A percentile compares a stretch with the other conserved stretches of the same genome.
Evolutionary conservation across 441 rosid species (phyloP).

Genomic region (Cnidoscolus chayamansa): DNA sequence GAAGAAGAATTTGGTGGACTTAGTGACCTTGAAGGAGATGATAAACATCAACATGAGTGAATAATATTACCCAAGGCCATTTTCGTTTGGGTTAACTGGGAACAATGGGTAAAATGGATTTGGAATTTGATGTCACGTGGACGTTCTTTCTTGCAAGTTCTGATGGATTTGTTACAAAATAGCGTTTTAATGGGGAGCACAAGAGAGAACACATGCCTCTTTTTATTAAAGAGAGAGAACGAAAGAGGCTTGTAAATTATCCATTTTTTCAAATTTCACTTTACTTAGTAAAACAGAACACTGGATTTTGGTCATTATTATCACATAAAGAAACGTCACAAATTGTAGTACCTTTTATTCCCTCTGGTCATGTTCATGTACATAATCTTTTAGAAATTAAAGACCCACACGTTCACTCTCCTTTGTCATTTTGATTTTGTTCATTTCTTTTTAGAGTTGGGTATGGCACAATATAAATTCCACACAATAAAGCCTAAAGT

Average conservation of each 20-base stretch:
- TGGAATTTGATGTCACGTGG: background rate
- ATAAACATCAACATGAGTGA: slow-evolving; percentile 62
- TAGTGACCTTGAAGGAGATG: slow-evolving; percentile 50
- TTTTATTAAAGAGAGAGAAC: background rate
- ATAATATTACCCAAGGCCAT: slow-evolving; percentile 21
- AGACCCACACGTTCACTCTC: too few relatives aligned
- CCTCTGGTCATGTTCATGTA: too few relatives aligned
- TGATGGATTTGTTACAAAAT: background rate
- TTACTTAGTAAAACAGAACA: background rate
- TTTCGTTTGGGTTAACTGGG: background rate
- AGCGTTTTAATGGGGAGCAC: background rate
- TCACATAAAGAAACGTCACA: background rate
- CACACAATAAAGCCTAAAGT: too few relatives aligned
- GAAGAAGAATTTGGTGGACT: slow-evolving; percentile 34
- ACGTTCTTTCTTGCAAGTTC: background rate
- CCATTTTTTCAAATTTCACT: background rate
- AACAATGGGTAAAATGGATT: background rate
- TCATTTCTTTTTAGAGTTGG: too few relatives aligned
- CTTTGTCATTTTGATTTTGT: too few relatives aligned
- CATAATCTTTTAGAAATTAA: too few relatives aligned
- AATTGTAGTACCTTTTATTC: too few relatives aligned
- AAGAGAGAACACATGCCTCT: background rate
- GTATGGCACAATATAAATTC: too few relatives aligned
- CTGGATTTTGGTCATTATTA: background rate
- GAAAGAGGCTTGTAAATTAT: background rate